Conservation (phyloP, 2,329 filamentous ascomycete genomes). For the Volutella citrinella region DNA sequence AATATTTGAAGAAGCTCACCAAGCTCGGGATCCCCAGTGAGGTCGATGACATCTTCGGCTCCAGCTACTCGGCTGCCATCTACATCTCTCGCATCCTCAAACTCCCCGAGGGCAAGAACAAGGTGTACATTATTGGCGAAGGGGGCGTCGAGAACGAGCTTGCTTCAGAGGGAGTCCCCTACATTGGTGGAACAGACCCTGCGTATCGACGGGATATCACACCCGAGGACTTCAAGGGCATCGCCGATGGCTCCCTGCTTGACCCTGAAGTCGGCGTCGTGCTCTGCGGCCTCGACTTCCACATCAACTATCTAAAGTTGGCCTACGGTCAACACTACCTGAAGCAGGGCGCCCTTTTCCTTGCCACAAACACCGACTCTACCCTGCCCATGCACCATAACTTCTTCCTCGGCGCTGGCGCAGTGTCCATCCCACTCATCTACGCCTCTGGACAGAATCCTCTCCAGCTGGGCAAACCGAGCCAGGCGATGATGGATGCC, state of each 20-base stretch:
- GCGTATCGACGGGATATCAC: conserved; percentile 73
- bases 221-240: conserved; percentile 73
- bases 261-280: conserved; percentile 90
- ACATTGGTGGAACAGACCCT: conserved; percentile 84
- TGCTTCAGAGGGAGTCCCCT: conserved; percentile 71
- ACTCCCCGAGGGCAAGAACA: conserved; percentile 75
- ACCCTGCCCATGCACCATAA: conserved; percentile 79
- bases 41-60: conserved; percentile 92
- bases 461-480: conserved; percentile 84
- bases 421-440: conserved; percentile 72
- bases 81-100: conserved; percentile 93
- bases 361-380: conserved; percentile 91
- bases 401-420: conserved; percentile 89
- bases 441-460: conserved; percentile 70
- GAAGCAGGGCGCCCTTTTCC: conserved; percentile 74
- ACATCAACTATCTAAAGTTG: conserved; percentile 93
- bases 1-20: conserved; percentile 91
- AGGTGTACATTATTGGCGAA: conserved; percentile 93
- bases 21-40: conserved; percentile 74
- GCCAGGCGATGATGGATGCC: conserved; percentile 99
- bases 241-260: conserved; percentile 72
- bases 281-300: conserved; percentile 86
- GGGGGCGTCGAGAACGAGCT: conserved; percentile 88
- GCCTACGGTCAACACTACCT: conserved; percentile 84
- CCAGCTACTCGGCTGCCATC: conserved; percentile 89